phyloP scores from a whole-genome alignment of 148 eudicot species.

The Rhododendron williamsianum region DNA sequence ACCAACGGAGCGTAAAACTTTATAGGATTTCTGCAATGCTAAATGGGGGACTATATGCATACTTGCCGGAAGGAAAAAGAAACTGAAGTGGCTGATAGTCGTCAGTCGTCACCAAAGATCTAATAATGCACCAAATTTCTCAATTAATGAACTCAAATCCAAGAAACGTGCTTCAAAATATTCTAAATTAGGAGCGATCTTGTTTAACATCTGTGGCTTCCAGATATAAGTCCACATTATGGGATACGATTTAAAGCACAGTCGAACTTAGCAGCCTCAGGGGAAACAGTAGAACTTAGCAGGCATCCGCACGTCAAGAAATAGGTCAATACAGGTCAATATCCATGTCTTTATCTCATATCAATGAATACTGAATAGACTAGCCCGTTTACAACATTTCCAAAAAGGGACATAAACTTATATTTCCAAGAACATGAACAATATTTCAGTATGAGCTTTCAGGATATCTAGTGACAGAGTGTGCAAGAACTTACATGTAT shows the following conservation, averaged over 20 bases:
- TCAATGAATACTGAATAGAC: neutral
- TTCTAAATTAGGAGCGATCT: too few species aligned
- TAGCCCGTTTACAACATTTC: neutral
- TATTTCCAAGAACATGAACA: neutral
- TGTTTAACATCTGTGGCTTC: too few species aligned
- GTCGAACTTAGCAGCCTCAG: neutral
- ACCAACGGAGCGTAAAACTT: too few species aligned
- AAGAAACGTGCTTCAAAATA: too few species aligned
- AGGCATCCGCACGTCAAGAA: neutral
- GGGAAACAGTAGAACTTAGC: neutral
- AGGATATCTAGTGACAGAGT: neutral
- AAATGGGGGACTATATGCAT: too few species aligned
- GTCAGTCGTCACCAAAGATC: too few species aligned
- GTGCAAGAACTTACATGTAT: slow-evolving; percentile 49
- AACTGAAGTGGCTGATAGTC: too few species aligned
- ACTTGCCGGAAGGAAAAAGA: too few species aligned
- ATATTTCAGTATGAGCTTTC: neutral
- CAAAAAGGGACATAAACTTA: neutral
- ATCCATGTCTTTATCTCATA: neutral
- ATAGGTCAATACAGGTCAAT: neutral
- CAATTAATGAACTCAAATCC: too few species aligned
- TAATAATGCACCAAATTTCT: too few species aligned
- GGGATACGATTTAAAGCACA: neutral
- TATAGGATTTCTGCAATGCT: too few species aligned
- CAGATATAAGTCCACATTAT: neutral